Conservation (phyloP, 78 protist genomes). For the Chrysochromulina tobinii region DNA sequence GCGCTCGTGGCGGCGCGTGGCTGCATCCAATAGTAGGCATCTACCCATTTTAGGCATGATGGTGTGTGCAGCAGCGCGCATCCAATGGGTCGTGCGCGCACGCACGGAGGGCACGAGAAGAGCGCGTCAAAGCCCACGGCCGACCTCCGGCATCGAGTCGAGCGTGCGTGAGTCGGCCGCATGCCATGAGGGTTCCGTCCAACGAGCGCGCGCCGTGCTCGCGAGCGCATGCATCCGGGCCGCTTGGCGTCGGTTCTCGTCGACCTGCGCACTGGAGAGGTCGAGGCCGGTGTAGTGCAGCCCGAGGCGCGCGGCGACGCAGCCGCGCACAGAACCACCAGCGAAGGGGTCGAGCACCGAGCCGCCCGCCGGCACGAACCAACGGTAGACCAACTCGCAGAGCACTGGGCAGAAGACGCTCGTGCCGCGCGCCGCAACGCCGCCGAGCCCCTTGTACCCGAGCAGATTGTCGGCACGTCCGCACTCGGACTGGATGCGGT, state of each 20-base stretch:
- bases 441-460: background rate
- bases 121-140: background rate
- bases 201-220: background rate
- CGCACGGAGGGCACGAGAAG: constrained; percentile 1
- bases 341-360: background rate
- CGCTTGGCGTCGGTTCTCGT: background rate
- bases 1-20: no score
- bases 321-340: background rate
- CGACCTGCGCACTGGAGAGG: background rate
- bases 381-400: background rate
- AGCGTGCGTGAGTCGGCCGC: background rate
- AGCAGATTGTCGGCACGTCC: background rate
- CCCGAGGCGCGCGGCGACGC: background rate
- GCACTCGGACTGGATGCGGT: background rate
- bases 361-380: background rate
- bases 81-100: no score
- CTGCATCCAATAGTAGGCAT: no score
- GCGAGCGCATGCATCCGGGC: background rate
- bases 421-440: background rate
- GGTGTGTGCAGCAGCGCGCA: no score
- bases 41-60: no score
- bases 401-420: constrained; percentile 2
- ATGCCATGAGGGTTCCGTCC: background rate
- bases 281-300: background rate
- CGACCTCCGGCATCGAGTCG: background rate